These are phyloP conservation scores for Yarrowia galli DNA, from an alignment of 1,139 yeast genomes.

Conservation along the genomic window DNA sequence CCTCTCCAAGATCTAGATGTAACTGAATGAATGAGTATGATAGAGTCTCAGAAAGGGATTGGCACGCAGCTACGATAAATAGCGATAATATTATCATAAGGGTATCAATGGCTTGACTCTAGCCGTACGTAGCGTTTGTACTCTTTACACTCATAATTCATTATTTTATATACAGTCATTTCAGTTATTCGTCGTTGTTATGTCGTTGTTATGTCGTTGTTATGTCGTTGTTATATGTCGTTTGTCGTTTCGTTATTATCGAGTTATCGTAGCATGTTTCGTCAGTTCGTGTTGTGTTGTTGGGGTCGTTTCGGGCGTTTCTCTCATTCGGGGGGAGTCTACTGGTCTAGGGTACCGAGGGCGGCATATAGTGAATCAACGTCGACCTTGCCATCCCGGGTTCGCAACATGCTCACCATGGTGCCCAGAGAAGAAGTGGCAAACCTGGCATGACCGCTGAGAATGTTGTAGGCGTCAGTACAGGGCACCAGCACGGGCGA, in stretches of 20 bases:
- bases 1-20: slow-evolving; percentile 61
- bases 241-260: slow-evolving; percentile 15
- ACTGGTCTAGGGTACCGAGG: background rate
- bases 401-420: slow-evolving; percentile 8
- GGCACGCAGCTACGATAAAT: too few relatives aligned
- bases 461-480: slow-evolving; percentile 31
- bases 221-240: background rate
- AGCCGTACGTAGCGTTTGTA: too few relatives aligned
- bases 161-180: slow-evolving; percentile 29
- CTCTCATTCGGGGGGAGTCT: background rate
- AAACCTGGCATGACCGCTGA: slow-evolving; percentile 17
- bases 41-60: background rate
- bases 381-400: slow-evolving; percentile 12
- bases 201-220: slow-evolving; percentile 10
- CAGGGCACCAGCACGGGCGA: slow-evolving; percentile 15
- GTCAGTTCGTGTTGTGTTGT: slow-evolving; percentile 20
- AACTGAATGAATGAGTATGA: background rate
- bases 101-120: too few relatives aligned
- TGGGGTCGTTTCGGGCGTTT: background rate
- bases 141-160: slow-evolving; percentile 4
- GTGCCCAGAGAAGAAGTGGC: slow-evolving; percentile 5
- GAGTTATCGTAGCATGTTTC: slow-evolving; percentile 8
- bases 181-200: slow-evolving; percentile 20
- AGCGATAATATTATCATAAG: too few relatives aligned
- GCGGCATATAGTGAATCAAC: slow-evolving; percentile 18